A percentile compares a stretch with the other conserved stretches of the same genome.
phyloP scores from a whole-genome alignment of 2,329 filamentous ascomycete species.

The Sarocladiaceae sp. region DNA sequence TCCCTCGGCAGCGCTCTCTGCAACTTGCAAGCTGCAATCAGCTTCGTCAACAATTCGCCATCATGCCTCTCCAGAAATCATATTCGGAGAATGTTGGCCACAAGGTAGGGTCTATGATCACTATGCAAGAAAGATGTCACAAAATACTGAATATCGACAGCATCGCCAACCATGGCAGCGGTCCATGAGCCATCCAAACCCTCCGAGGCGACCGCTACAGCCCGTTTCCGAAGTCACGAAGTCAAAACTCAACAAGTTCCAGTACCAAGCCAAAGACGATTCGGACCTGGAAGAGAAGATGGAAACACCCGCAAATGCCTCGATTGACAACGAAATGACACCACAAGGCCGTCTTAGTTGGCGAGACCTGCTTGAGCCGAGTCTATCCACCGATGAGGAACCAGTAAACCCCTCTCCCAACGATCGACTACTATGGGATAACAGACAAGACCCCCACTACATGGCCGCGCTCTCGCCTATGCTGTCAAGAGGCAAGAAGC shows the following conservation, averaged over 20 bases:
- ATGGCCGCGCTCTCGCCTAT: constrained; percentile 41
- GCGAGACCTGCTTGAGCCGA: constrained; percentile 52
- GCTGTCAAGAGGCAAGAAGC: constrained; percentile 55
- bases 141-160: constrained; percentile 19
- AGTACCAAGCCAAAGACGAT: constrained; percentile 26
- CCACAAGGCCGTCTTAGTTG: constrained; percentile 51
- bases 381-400: constrained; percentile 38
- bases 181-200: constrained; percentile 46
- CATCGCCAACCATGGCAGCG: constrained; percentile 48
- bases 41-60: constrained; percentile 7
- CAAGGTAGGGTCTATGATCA: constrained; percentile 23
- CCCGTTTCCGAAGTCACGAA: constrained; percentile 56
- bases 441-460: constrained; percentile 37
- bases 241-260: constrained; percentile 57
- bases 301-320: constrained; percentile 14
- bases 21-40: constrained; percentile 1
- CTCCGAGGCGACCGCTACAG: constrained; percentile 33
- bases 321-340: constrained; percentile 23
- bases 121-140: neutral
- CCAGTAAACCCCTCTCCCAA: constrained; percentile 48
- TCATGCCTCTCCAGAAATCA: constrained; percentile 35
- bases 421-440: constrained; percentile 59
- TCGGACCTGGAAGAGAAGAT: constrained; percentile 8
- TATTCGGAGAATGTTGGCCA: constrained; percentile 31
- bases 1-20: neutral